phyloP scores from a whole-genome alignment of 768 basidiomycete genomes.

The Gyrodon lividus region DNA sequence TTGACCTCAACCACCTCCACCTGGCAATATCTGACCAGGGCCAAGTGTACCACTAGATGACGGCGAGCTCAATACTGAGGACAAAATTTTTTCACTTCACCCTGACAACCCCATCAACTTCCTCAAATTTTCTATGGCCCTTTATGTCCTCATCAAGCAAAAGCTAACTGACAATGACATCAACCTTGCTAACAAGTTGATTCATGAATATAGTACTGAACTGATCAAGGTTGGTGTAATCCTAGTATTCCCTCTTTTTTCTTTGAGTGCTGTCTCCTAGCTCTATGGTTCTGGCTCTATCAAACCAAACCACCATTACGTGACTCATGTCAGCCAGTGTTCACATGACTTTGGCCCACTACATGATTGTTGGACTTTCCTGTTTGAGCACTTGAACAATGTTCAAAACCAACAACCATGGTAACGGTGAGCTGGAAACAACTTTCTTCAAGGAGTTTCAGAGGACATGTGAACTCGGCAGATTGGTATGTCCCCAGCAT shows the following conservation, averaged over 20 bases:
- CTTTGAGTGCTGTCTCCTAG: constrained; percentile 12
- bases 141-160: constrained; percentile 12
- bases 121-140: constrained; percentile 16
- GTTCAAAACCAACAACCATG: constrained; percentile 35
- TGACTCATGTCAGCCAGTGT: constrained; percentile 27
- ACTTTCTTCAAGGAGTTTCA: too few relatives aligned
- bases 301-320: constrained; percentile 39
- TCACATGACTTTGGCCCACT: constrained; percentile 36
- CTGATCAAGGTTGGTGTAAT: constrained; percentile 18
- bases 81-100: constrained; percentile 4
- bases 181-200: constrained; percentile 10
- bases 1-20: neutral
- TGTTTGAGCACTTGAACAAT: too few relatives aligned
- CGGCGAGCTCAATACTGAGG: neutral
- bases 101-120: constrained; percentile 21
- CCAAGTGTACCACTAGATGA: neutral
- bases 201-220: constrained; percentile 23
- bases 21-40: too few relatives aligned
- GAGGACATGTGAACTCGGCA: too few relatives aligned
- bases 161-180: constrained; percentile 9
- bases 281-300: constrained; percentile 32
- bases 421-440: constrained; percentile 32
- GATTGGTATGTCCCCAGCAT: constrained; percentile 18
- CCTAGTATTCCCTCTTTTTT: constrained; percentile 5
- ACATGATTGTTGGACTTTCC: constrained; percentile 38